Evolutionary conservation across 371 early-diverging fungal genomes (phyloP).

Genomic region (Rhizopus arrhizus): DNA sequence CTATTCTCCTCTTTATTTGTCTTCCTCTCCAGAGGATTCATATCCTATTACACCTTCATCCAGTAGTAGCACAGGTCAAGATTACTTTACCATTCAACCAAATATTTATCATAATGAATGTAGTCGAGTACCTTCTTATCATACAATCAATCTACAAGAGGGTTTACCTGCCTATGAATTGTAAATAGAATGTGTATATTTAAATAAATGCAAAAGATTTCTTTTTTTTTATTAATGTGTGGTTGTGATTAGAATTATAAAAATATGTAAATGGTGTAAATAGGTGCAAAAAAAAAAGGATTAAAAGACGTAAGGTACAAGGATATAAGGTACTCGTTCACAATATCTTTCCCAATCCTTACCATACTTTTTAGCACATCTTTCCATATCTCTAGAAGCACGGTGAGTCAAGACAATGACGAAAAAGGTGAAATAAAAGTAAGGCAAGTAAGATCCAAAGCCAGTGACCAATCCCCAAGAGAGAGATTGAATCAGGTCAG

Average conservation of each 20-base stretch:
- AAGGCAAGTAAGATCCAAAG: constrained; percentile 77
- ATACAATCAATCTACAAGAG: background rate
- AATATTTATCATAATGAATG: background rate
- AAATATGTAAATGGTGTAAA: background rate
- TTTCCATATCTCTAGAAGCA: constrained; percentile 78
- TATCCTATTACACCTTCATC: constrained; percentile 17
- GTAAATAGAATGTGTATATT: constrained; percentile 8
- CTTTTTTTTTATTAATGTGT: background rate
- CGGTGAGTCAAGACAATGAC: constrained; percentile 79
- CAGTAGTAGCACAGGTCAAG: background rate
- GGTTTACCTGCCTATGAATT: constrained; percentile 23
- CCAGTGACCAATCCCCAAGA: constrained; percentile 84
- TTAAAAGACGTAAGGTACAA: constrained; percentile 73
- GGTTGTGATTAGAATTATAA: background rate
- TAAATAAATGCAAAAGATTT: constrained; percentile 5
- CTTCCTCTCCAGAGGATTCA: constrained; percentile 15
- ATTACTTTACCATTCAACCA: constrained; percentile 20
- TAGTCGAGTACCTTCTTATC: constrained; percentile 13
- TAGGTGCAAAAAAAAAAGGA: constrained; percentile 1
- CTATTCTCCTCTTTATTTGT: constrained; percentile 19
- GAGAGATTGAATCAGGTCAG: constrained; percentile 82
- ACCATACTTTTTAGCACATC: constrained; percentile 84
- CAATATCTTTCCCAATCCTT: constrained; percentile 87
- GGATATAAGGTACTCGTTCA: constrained; percentile 73
- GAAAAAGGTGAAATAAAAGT: constrained; percentile 88